Conservation (phyloP, 306 rosid genomes). For the Sphenostylis stenocarpa region DNA sequence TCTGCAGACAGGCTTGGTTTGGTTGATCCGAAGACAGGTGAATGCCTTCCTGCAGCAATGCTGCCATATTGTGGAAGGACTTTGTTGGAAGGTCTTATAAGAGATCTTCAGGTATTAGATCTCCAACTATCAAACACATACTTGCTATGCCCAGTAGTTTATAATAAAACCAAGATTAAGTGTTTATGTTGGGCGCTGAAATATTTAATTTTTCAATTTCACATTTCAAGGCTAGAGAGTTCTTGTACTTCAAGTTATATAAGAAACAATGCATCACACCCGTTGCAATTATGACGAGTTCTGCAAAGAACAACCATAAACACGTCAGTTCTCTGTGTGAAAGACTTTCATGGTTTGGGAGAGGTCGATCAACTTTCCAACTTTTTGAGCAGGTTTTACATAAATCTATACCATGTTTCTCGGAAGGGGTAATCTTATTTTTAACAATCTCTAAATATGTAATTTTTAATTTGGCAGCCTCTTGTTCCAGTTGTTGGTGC, state of each 20-base stretch:
- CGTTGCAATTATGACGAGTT: conserved; percentile 95
- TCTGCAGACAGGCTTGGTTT: conserved; percentile 94
- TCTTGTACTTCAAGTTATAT: conserved; percentile 85
- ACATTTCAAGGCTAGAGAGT: conserved; percentile 85
- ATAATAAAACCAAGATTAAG: conserved; percentile 20
- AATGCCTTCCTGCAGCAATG: conserved; percentile 98
- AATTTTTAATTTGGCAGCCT: conserved; percentile 71
- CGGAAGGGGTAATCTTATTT: conserved; percentile 20
- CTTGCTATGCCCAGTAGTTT: conserved; percentile 21
- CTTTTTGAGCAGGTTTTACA: conserved; percentile 92
- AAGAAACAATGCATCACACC: conserved; percentile 91
- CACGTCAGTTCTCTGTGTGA: conserved; percentile 74
- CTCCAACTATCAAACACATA: conserved; percentile 30
- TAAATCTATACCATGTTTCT: conserved; percentile 33
- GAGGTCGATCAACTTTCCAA: conserved; percentile 93
- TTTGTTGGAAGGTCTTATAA: conserved; percentile 91
- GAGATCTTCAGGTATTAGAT: conserved; percentile 95
- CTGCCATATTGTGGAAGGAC: conserved; percentile 94
- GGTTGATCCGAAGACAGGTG: conserved; percentile 84
- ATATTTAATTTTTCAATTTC: conserved; percentile 34
- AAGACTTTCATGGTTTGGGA: conserved; percentile 88
- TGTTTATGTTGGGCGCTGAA: not conserved
- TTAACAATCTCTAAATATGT: conserved; percentile 32
- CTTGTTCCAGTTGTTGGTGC: conserved; percentile 91
- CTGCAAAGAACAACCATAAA: conserved; percentile 89